These are phyloP conservation scores for Adansonia grandidieri DNA, from an alignment of 441 rosid genomes.

Conservation along the genomic window DNA sequence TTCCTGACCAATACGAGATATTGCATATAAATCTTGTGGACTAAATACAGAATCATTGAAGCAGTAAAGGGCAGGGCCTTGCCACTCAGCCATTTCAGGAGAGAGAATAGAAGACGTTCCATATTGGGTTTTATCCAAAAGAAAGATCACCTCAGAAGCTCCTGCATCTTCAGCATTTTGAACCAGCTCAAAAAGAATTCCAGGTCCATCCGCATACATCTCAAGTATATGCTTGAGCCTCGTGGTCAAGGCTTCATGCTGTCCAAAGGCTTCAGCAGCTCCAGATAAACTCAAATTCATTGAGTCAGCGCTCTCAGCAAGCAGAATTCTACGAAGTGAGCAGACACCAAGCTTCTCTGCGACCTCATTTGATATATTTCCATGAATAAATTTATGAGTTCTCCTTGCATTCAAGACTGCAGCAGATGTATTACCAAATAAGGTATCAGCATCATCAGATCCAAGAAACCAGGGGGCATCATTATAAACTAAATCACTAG, in stretches of 20 bases:
- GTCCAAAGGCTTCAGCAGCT: constrained; percentile 99
- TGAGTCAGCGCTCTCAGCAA: constrained; percentile 99
- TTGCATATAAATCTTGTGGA: constrained; percentile 96
- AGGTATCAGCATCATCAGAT: constrained; percentile 59
- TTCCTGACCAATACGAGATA: constrained; percentile 99
- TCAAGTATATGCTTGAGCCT: constrained; percentile 98
- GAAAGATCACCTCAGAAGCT: constrained; percentile 93
- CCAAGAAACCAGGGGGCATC: constrained; percentile 99
- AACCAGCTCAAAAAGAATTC: constrained; percentile 92
- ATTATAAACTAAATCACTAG: constrained; percentile 85
- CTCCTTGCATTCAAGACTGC: constrained; percentile 67
- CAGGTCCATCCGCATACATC: constrained; percentile 99
- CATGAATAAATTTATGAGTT: constrained; percentile 84
- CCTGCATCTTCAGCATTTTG: constrained; percentile 99
- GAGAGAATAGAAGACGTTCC: constrained; percentile 98
- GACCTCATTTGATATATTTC: constrained; percentile 96
- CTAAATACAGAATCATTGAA: constrained; percentile 96
- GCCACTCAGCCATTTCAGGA: constrained; percentile 99
- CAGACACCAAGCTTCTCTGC: constrained; percentile 97
- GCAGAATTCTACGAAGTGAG: constrained; percentile 94
- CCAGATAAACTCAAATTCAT: constrained; percentile 95
- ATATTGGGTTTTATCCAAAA: constrained; percentile 94
- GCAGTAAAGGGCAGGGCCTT: constrained; percentile 98
- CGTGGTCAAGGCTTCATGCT: constrained; percentile 98
- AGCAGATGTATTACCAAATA: constrained; percentile 61